Percentiles rank a stretch among this genome's conserved stretches.
Evolutionary conservation across 2,329 filamentous ascomycete genomes (phyloP).

Genomic region (Pseudogymnoascus sp.): DNA sequence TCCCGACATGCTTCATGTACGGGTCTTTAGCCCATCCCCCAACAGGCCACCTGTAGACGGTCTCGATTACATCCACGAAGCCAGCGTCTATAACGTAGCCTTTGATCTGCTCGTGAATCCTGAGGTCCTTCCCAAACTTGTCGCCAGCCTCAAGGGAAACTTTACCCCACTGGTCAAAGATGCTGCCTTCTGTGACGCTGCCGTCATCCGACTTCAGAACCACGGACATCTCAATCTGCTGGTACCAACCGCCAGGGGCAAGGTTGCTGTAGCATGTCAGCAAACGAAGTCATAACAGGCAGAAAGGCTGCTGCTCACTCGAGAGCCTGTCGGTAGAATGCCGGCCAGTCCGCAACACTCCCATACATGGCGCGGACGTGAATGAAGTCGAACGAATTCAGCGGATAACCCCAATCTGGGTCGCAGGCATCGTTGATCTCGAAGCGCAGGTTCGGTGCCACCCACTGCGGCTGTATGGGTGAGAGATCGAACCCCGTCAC

Average conservation of each 20-base stretch:
- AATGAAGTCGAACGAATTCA: constrained; percentile 50
- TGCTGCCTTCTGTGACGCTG: constrained; percentile 32
- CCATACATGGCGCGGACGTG: constrained; percentile 52
- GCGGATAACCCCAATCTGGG: constrained; percentile 31
- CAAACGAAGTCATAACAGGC: constrained; percentile 12
- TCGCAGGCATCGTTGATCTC: constrained; percentile 53
- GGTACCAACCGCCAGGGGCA: constrained; percentile 31
- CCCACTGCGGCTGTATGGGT: constrained; percentile 34
- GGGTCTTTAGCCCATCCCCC: constrained; percentile 28
- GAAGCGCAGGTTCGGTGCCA: constrained; percentile 55
- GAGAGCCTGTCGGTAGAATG: constrained; percentile 43
- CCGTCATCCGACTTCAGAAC: constrained; percentile 37
- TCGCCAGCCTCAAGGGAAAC: constrained; percentile 34
- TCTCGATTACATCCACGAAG: constrained; percentile 26
- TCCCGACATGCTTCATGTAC: constrained; percentile 23
- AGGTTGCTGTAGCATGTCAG: constrained; percentile 27
- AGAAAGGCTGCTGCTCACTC: constrained; percentile 30
- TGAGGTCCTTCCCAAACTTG: constrained; percentile 31
- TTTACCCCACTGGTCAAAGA: constrained; percentile 34
- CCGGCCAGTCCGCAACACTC: constrained; percentile 47
- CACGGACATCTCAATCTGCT: constrained; percentile 24
- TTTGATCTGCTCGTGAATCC: constrained; percentile 20
- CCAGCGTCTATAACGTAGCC: constrained; percentile 20
- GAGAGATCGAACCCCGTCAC: constrained; percentile 29
- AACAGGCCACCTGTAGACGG: constrained; percentile 24